These are phyloP conservation scores for Climacium dendroides DNA, from an alignment of 225 moss, liverwort and hornwort species.

Conservation along the genomic window DNA sequence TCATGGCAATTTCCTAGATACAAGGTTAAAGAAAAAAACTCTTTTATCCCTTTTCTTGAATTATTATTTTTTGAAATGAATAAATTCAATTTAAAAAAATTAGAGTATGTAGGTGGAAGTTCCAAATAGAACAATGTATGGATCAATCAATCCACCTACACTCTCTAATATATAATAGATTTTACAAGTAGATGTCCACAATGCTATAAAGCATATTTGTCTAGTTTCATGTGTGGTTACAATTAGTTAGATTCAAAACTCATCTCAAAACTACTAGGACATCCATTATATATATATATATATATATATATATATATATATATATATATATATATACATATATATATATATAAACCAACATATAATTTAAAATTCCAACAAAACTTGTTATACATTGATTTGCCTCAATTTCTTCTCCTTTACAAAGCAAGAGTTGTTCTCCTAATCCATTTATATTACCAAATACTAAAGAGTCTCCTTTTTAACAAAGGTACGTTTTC, in stretches of 20 bases:
- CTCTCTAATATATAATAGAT: background rate
- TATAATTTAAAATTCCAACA: fast-evolving
- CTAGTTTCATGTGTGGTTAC: background rate
- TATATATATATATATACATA: too few relatives aligned
- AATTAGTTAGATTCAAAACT: background rate
- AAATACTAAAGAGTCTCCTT: background rate
- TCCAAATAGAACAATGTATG: too few relatives aligned
- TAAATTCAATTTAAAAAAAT: too few relatives aligned
- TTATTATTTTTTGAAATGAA: too few relatives aligned
- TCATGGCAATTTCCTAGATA: fast-evolving
- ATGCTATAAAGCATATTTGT: too few relatives aligned
- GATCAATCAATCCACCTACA: too few relatives aligned
- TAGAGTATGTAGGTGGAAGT: fast-evolving
- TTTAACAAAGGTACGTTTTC: background rate
- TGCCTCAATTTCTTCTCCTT: background rate
- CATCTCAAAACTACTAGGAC: background rate
- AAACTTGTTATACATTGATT: background rate
- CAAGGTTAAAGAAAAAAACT: background rate
- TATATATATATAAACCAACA: background rate
- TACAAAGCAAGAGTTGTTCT: fast-evolving
- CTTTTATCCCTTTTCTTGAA: too few relatives aligned
- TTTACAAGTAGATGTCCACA: background rate
- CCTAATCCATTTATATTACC: background rate
- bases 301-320: too few relatives aligned
- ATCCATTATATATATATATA: background rate